phyloP scores from a whole-genome alignment of 208 protist genomes.

The Eutreptiella sp. region DNA sequence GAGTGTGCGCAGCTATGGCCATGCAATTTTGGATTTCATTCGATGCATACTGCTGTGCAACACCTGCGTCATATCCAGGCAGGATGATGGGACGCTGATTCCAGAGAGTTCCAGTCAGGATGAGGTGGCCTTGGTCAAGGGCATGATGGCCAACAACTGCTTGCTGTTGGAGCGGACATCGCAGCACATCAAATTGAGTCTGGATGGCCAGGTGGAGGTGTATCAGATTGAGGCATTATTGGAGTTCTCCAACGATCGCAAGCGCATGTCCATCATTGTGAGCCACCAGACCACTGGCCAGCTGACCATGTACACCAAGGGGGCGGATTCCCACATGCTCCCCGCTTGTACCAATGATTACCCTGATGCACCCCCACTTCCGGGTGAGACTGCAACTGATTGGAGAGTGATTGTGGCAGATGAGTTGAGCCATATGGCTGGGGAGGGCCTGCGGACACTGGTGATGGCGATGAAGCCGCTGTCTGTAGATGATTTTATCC shows the following conservation, averaged over 20 bases:
- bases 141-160: slow-evolving; percentile 69
- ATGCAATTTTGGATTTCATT: neutral
- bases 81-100: too few species aligned
- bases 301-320: slow-evolving; percentile 61
- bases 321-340: slow-evolving; percentile 71
- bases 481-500: slow-evolving; percentile 45
- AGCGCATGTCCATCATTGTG: slow-evolving; percentile 74
- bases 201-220: slow-evolving; percentile 46
- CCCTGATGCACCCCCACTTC: slow-evolving; percentile 52
- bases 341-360: slow-evolving; percentile 21
- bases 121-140: slow-evolving; percentile 76
- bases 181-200: slow-evolving; percentile 56
- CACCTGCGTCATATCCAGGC: too few species aligned
- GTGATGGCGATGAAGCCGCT: slow-evolving; percentile 56
- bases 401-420: slow-evolving; percentile 32
- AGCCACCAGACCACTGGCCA: slow-evolving; percentile 47
- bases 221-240: slow-evolving; percentile 72
- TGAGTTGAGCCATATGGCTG: slow-evolving; percentile 49
- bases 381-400: slow-evolving; percentile 36
- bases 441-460: slow-evolving; percentile 61
- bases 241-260: slow-evolving; percentile 67
- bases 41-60: neutral
- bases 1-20: too few species aligned
- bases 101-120: slow-evolving; percentile 80
- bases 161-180: slow-evolving; percentile 51